Evolutionary conservation across 352 stramenopile species (phyloP).

Genomic region (Pythium brachiatum): DNA sequence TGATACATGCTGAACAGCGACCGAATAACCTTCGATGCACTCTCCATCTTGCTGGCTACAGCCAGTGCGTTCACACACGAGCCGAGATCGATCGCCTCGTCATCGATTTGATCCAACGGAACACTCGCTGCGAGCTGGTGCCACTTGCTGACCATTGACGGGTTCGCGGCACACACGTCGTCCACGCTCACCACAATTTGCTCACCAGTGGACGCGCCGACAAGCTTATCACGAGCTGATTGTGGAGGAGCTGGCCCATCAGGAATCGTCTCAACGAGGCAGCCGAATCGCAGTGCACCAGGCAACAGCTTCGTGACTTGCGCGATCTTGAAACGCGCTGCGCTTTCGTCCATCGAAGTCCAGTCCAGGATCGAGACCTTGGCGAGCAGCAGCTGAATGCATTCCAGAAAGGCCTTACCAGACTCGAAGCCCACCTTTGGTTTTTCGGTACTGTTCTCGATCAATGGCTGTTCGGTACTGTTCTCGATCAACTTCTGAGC

Average conservation of each 20-base stretch:
- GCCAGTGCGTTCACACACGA: no score
- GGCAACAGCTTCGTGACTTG: conserved; percentile 46
- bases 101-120: conserved; percentile 32
- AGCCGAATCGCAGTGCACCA: conserved; percentile 43
- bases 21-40: no score
- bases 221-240: conserved; percentile 23
- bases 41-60: no score
- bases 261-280: no score
- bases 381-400: conserved; percentile 63
- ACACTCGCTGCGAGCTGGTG: conserved; percentile 19
- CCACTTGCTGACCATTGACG: conserved; percentile 25
- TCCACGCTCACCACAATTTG: conserved; percentile 32
- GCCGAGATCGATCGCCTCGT: conserved; percentile 50
- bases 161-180: conserved; percentile 30
- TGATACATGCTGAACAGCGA: no score
- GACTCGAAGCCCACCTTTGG: conserved; percentile 34
- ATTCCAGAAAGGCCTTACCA: conserved; percentile 59
- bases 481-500: no score
- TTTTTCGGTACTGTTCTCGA: no score
- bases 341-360: conserved; percentile 65
- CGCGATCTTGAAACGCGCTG: conserved; percentile 45
- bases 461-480: no score
- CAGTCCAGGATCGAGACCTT: conserved; percentile 80
- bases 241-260: no score
- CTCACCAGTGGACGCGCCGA: conserved; percentile 31